Evolutionary conservation across 805 yeast genomes (phyloP), one percentile per base, ranked within the genome.

Genomic region (Danielia reshetovae): DNA sequence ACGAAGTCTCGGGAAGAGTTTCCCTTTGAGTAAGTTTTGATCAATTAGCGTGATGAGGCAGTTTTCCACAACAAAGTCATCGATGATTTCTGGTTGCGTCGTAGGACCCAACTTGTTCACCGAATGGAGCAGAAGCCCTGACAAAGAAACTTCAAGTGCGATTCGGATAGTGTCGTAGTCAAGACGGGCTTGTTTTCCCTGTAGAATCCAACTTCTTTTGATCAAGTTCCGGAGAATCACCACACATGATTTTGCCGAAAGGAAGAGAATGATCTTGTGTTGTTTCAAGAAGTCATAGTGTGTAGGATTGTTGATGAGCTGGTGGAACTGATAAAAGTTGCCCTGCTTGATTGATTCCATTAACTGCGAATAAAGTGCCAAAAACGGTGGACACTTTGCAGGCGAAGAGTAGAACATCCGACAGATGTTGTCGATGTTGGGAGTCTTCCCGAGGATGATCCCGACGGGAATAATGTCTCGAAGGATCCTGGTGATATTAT

Each of bases 361-460:
- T 14, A 82, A 43, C 9, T 59, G 55, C 3, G 50, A 43, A 43
- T 75, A 76, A 6, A 59, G 24, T 22, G 50, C 19, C 41, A 63
- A 21, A 55, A 53, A 54, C 27, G 40, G 28, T 40, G 59, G 39
- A 19, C 29, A 24, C 13, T n/a, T 23, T 47, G 46, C 29, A 29
- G 45, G 36, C 5, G 35, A 24, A 1, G 48, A 29, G 28, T 46
- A 53, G 13, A 33, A 62, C 15, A 27, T n/a, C 7, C 26, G 30
- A 2, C 27, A 22, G 13, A 53, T 18, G 12, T 10, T 13, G 1
- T 27, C 43, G 9, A 55, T 51, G 18, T 60, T 57, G 0, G 85
- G 84, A 10, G 61, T 39, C 31, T 71, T 70, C 0, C 87, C 87
- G 26, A 77, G 61, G 1, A 79, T 50, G 6, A 81, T 51, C 2